A percentile compares a stretch with the other conserved stretches of the same genome.
These are phyloP conservation scores for Mychonastes homosphaera DNA, from an alignment of 139 green algal genomes.

Conservation along the genomic window DNA sequence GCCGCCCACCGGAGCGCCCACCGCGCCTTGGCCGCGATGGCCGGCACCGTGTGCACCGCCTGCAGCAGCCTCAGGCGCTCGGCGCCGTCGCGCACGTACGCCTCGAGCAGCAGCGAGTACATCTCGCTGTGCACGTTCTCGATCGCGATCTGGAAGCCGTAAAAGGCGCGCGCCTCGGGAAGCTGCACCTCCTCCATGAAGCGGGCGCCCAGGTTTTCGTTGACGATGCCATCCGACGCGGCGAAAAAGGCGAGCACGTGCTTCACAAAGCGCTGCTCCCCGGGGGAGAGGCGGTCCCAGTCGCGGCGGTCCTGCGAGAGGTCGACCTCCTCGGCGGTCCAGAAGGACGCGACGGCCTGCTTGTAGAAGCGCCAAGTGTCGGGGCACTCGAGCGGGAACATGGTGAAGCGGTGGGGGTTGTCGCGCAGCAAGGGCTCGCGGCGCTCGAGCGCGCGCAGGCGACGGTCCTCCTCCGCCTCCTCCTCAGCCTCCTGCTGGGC, in stretches of 20 bases:
- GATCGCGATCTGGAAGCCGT: constrained; percentile 97
- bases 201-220: constrained; percentile 86
- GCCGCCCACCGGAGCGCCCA: constrained; percentile 87
- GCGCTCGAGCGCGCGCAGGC: background rate
- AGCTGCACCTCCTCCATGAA: constrained; percentile 82
- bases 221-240: constrained; percentile 91
- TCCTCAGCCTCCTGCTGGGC: no score
- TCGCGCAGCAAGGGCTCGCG: constrained; percentile 68
- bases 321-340: constrained; percentile 79
- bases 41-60: constrained; percentile 80
- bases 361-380: constrained; percentile 94
- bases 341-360: constrained; percentile 90
- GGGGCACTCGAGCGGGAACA: constrained; percentile 78
- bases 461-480: no score
- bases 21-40: constrained; percentile 83
- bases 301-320: constrained; percentile 78
- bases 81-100: constrained; percentile 84
- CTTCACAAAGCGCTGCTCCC: constrained; percentile 89
- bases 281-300: constrained; percentile 72
- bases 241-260: constrained; percentile 98
- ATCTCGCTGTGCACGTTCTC: constrained; percentile 99
- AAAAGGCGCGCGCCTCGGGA: constrained; percentile 84
- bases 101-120: constrained; percentile 93
- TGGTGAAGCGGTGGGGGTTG: constrained; percentile 76
- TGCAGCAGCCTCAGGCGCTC: constrained; percentile 64